Conservation (phyloP, 441 rosid species). For the Pelargonium citronellum region DNA sequence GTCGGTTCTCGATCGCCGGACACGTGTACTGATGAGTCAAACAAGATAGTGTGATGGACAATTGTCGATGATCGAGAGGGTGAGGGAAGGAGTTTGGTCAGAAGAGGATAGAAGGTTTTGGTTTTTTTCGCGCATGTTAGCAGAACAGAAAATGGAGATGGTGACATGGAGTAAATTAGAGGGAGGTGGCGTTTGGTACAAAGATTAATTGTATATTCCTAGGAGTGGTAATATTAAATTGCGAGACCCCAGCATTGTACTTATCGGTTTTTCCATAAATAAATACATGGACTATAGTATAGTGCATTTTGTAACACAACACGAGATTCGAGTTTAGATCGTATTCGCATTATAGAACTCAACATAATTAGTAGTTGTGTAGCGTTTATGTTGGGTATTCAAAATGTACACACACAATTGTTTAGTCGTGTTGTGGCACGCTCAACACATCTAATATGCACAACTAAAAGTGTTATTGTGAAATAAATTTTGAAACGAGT, state of each 20-base stretch:
- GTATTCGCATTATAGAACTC: no score
- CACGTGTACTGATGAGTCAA: conserved; percentile 3
- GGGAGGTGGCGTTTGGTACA: neutral
- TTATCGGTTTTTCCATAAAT: neutral
- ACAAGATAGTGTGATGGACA: neutral
- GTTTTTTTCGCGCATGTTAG: neutral
- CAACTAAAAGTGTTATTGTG: no score
- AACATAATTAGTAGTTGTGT: no score
- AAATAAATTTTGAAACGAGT: no score
- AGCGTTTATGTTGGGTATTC: no score
- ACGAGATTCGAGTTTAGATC: no score
- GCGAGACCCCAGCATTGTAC: neutral
- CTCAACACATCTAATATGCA: no score
- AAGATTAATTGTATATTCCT: conserved; percentile 1
- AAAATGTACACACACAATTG: no score
- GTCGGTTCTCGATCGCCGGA: neutral
- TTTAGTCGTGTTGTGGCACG: no score
- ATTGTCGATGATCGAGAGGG: neutral
- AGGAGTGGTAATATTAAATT: neutral
- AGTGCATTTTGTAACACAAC: neutral
- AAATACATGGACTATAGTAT: neutral
- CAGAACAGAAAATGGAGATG: neutral
- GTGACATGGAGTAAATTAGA: neutral
- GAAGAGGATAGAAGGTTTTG: neutral
- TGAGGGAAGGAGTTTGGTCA: neutral